Evolutionary conservation across 2,329 filamentous ascomycete species (phyloP).

Genomic region (Pseudocercospora fijiensis): DNA sequence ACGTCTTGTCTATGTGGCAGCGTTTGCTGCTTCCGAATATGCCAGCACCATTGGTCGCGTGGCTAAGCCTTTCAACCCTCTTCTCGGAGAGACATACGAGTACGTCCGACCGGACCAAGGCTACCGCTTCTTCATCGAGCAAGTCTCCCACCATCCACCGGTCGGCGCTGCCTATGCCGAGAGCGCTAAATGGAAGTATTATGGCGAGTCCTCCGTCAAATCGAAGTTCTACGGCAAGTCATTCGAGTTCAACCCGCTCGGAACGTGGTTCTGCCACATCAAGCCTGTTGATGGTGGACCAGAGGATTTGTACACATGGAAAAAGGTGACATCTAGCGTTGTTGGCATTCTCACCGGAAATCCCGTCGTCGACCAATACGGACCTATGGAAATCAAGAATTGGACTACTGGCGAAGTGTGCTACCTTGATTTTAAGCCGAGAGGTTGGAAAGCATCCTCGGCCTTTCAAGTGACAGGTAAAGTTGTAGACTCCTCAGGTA

Average conservation of each 20-base stretch:
- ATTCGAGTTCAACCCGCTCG: constrained; percentile 93
- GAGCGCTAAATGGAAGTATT: constrained; percentile 93
- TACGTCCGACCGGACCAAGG: constrained; percentile 94
- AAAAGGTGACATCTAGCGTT: constrained; percentile 97
- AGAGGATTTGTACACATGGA: constrained; percentile 90
- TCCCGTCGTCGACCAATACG: constrained; percentile 96
- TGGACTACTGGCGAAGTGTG: constrained; percentile 93
- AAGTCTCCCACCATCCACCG: constrained; percentile 96
- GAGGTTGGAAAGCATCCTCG: constrained; percentile 92
- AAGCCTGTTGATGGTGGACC: constrained; percentile 68
- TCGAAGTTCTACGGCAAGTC: constrained; percentile 98
- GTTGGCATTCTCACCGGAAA: constrained; percentile 97
- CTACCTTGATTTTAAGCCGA: constrained; percentile 85
- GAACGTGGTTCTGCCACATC: constrained; percentile 92
- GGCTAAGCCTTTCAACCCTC: constrained; percentile 95
- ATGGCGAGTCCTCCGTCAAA: constrained; percentile 87
- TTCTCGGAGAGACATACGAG: constrained; percentile 94
- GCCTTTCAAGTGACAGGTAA: constrained; percentile 87
- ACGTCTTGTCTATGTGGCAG: constrained; percentile 88
- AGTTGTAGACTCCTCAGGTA: constrained; percentile 74
- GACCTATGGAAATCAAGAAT: constrained; percentile 95
- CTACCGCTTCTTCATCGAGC: constrained; percentile 97
- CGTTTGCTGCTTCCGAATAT: constrained; percentile 94
- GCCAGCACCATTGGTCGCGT: constrained; percentile 95
- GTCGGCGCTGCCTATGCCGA: constrained; percentile 92